phyloP scores from a whole-genome alignment of 139 green algal genomes.

The Chlorella sp. region DNA sequence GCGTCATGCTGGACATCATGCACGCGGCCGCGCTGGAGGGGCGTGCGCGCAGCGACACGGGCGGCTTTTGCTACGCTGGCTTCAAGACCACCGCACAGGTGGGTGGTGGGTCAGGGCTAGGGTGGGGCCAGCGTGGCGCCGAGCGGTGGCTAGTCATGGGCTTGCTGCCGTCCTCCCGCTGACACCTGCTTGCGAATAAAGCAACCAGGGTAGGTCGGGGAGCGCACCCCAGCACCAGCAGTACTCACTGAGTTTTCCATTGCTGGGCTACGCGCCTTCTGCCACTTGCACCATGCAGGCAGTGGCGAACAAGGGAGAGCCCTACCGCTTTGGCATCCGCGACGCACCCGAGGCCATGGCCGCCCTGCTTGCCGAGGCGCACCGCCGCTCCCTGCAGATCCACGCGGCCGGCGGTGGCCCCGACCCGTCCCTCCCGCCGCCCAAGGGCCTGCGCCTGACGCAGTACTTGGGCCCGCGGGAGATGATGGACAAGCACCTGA shows the following conservation, averaged over 20 bases:
- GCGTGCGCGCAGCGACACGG: background rate
- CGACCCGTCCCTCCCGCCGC: too few species aligned
- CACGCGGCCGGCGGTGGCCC: background rate
- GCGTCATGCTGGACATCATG: slow-evolving; percentile 65
- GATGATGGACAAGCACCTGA: slow-evolving; percentile 32
- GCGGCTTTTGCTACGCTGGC: slow-evolving; percentile 18
- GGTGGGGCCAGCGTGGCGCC: too few species aligned
- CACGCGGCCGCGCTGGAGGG: slow-evolving; percentile 34
- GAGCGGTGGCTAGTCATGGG: too few species aligned
- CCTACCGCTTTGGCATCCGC: slow-evolving; percentile 36
- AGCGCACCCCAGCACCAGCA: too few species aligned
- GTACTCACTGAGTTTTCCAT: too few species aligned
- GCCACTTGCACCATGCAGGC: slow-evolving; percentile 5
- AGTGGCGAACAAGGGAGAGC: slow-evolving; percentile 51
- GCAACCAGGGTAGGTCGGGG: too few species aligned
- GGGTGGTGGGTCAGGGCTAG: too few species aligned
- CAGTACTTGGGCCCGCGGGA: slow-evolving; percentile 25
- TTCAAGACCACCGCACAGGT: slow-evolving; percentile 41
- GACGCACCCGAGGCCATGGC: slow-evolving; percentile 16
- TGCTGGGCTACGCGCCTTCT: too few species aligned
- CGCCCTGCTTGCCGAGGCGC: slow-evolving; percentile 14
- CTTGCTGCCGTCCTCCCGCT: too few species aligned
- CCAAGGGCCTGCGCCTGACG: background rate
- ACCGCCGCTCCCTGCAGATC: background rate
- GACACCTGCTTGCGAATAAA: too few species aligned